Evolutionary conservation across 208 protist genomes (phyloP).

Genomic region (Acanthamoeba lenticulata): DNA sequence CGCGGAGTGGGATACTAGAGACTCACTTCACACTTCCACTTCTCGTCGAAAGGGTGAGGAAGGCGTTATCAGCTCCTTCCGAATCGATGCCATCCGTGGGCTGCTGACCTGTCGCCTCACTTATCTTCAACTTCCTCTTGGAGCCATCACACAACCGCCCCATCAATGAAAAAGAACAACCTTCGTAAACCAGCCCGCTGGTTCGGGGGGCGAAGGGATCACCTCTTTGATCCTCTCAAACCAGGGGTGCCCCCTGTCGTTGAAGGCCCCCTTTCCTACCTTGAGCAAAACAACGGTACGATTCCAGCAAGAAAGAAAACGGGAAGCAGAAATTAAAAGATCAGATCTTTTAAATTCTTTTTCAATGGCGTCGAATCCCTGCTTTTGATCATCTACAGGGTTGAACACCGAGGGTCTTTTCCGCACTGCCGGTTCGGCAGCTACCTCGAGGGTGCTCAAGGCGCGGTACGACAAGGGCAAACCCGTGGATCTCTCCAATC

Average conservation of each 20-base stretch:
- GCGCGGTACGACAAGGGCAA: constrained; percentile 63
- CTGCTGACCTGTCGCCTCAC: too few relatives aligned
- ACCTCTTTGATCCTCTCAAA: constrained; percentile 34
- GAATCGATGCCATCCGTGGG: too few relatives aligned
- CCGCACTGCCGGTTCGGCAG: constrained; percentile 8
- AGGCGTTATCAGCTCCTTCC: too few relatives aligned
- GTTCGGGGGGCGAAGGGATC: constrained; percentile 2
- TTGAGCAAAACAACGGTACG: constrained; percentile 65
- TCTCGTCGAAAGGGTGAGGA: too few relatives aligned
- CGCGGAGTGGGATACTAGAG: too few relatives aligned
- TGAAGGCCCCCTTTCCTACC: constrained; percentile 19
- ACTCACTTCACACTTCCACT: too few relatives aligned
- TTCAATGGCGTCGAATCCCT: background rate
- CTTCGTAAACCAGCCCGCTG: background rate
- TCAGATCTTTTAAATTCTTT: background rate
- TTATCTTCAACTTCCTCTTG: background rate
- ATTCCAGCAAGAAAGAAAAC: too few relatives aligned
- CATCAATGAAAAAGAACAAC: background rate
- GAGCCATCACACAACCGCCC: background rate
- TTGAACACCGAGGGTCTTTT: constrained; percentile 46
- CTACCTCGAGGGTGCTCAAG: constrained; percentile 22
- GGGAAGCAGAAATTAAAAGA: too few relatives aligned
- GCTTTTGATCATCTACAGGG: background rate
- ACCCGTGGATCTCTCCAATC: constrained; percentile 19
- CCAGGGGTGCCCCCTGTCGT: constrained; percentile 37